Evolutionary conservation across 23 red algal species (phyloP).

Genomic region (Agarophyton chilense): DNA sequence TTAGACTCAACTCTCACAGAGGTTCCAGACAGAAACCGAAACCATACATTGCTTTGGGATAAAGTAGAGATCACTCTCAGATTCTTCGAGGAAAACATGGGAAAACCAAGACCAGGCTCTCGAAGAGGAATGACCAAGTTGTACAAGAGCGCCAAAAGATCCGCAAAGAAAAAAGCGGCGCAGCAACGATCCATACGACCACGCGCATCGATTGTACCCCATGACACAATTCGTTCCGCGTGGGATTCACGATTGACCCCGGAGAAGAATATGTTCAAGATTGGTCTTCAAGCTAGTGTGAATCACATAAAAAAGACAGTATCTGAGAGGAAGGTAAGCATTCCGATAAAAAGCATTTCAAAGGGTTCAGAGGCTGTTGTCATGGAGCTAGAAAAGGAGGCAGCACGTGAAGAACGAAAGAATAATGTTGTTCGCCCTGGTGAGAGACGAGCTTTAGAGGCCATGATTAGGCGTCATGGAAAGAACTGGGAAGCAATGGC

Average conservation of each 20-base stretch:
- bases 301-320: constrained; percentile 21
- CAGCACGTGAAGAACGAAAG: constrained; percentile 20
- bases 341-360: background rate
- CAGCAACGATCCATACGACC: constrained; percentile 1
- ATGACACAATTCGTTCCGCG: constrained; percentile 21
- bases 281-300: constrained; percentile 36
- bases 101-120: constrained; percentile 38
- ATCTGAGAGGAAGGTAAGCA: background rate
- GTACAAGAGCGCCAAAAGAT: constrained; percentile 5
- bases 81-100: constrained; percentile 37
- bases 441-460: constrained; percentile 41
- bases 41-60: no score
- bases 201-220: background rate
- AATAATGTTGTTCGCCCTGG: constrained; percentile 54
- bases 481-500: constrained; percentile 62
- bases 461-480: constrained; percentile 33
- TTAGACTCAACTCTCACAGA: no score
- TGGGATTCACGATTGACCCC: constrained; percentile 37
- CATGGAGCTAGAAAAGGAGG: constrained; percentile 41
- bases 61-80: no score
- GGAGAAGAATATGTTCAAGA: constrained; percentile 21
- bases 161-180: constrained; percentile 34
- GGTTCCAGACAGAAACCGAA: no score
- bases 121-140: constrained; percentile 63
- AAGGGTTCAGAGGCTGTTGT: constrained; percentile 6